phyloP scores from a whole-genome alignment of 2,329 filamentous ascomycete genomes.

The Colletotrichum viniferum region DNA sequence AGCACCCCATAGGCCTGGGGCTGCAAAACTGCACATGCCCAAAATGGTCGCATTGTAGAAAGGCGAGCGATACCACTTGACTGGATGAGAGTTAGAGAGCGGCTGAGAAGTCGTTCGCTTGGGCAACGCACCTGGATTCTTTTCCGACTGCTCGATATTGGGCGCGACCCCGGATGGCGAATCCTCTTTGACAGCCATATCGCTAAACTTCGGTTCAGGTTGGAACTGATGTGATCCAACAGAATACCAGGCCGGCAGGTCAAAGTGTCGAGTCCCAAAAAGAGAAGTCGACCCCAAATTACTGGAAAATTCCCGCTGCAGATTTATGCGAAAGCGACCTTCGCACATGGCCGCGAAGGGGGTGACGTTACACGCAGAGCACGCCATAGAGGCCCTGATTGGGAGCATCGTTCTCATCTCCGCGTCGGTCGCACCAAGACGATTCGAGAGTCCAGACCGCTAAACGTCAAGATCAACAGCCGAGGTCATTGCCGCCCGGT shows the following conservation, averaged over 20 bases:
- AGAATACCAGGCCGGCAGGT: not conserved
- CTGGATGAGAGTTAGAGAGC: not conserved
- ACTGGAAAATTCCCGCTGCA: not conserved
- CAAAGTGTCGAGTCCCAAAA: not conserved
- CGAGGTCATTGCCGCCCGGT: not conserved
- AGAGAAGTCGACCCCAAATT: not conserved
- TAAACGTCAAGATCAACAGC: not conserved
- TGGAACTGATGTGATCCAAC: not conserved
- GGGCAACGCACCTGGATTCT: not conserved
- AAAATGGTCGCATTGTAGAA: conserved; percentile 33
- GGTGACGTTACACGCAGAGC: conserved; percentile 6
- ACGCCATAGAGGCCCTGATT: conserved; percentile 6
- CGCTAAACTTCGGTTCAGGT: not conserved
- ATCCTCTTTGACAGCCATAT: not conserved
- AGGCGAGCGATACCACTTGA: conserved; percentile 28
- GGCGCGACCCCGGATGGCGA: not conserved
- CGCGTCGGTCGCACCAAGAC: not conserved
- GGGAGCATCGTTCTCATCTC: not conserved
- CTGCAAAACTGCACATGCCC: conserved; percentile 31
- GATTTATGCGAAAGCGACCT: not conserved
- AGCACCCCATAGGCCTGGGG: conserved; percentile 31
- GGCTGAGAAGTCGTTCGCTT: not conserved
- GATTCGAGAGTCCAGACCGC: not conserved
- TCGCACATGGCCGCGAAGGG: not conserved
- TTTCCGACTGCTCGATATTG: not conserved